Evolutionary conservation across 768 basidiomycete species (phyloP).

Genomic region (Phylloporus sp.): DNA sequence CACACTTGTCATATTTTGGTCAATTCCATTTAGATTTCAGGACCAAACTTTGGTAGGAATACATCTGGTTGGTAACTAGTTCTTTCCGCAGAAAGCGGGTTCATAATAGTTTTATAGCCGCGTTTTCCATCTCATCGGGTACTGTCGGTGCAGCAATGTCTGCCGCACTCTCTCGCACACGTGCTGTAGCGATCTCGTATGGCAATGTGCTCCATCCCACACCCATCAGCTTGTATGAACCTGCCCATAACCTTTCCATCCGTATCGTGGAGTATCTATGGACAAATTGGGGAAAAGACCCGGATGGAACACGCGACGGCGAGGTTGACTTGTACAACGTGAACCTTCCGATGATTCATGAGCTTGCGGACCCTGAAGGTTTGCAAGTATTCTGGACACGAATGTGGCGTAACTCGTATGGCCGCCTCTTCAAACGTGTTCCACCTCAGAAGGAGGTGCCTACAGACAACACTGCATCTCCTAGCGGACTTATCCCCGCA

Average conservation of each 20-base stretch:
- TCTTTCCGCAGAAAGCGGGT: not conserved
- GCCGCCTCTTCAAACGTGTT: slow-evolving; percentile 64
- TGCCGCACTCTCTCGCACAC: slow-evolving; percentile 60
- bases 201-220: slow-evolving; percentile 72
- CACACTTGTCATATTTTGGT: not conserved
- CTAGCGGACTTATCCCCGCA: slow-evolving; percentile 5
- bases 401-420: slow-evolving; percentile 84
- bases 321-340: slow-evolving; percentile 82
- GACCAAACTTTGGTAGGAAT: slow-evolving; percentile 83
- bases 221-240: slow-evolving; percentile 50
- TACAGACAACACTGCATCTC: slow-evolving; percentile 43
- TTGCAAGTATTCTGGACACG: slow-evolving; percentile 73
- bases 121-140: slow-evolving; percentile 85
- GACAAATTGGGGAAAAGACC: slow-evolving; percentile 79
- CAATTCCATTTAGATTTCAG: slow-evolving; percentile 55
- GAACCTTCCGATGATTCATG: slow-evolving; percentile 80
- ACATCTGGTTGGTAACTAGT: slow-evolving; percentile 54
- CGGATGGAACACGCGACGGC: slow-evolving; percentile 47
- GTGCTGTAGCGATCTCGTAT: slow-evolving; percentile 86
- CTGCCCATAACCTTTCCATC: slow-evolving; percentile 67
- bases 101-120: slow-evolving; percentile 43
- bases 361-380: slow-evolving; percentile 52
- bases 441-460: slow-evolving; percentile 24
- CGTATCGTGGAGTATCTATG: slow-evolving; percentile 72
- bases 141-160: slow-evolving; percentile 91